phyloP scores from a whole-genome alignment of 306 rosid genomes.

The peach (Prunus persica) region DNA sequence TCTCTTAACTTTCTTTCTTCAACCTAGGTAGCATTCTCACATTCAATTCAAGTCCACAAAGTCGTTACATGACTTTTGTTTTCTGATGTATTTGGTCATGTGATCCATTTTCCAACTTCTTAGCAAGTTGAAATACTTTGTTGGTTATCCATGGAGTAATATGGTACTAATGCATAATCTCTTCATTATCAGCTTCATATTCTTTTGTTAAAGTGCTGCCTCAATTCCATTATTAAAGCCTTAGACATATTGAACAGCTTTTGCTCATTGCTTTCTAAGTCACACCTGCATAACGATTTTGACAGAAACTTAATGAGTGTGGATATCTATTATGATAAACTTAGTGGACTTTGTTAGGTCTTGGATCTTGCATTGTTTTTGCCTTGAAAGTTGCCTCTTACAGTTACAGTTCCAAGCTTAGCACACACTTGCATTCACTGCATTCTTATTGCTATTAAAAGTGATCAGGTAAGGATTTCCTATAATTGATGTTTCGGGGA shows the following conservation, averaged over 20 bases:
- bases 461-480: neutral
- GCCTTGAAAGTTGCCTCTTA: neutral
- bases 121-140: neutral
- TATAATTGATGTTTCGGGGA: neutral
- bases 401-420: neutral
- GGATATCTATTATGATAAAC: neutral
- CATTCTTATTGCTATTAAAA: neutral
- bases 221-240: neutral
- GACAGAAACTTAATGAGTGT: neutral
- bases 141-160: neutral
- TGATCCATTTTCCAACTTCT: neutral
- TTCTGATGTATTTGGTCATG: neutral
- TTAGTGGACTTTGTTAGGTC: neutral
- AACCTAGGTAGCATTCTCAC: neutral
- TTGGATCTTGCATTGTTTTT: neutral
- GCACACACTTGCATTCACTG: neutral
- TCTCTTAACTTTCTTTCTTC: neutral
- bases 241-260: neutral
- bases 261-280: neutral
- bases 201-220: too few species aligned
- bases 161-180: neutral
- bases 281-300: neutral
- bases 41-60: neutral
- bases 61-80: neutral
- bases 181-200: neutral